These are phyloP conservation scores for Sechiopsis laciniata DNA, from an alignment of 306 rosid species.

Conservation along the genomic window DNA sequence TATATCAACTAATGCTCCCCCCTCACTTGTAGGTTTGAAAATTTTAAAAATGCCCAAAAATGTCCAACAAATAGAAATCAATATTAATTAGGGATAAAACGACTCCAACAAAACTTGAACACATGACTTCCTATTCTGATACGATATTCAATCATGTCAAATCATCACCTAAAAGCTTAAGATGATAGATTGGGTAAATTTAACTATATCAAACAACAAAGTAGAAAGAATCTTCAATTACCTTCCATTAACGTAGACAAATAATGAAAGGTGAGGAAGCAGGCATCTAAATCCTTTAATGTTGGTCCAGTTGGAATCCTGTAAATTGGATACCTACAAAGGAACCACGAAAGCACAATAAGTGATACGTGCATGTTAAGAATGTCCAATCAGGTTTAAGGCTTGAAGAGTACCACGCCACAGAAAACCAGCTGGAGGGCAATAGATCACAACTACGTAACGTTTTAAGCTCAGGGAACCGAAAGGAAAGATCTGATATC, in stretches of 20 bases:
- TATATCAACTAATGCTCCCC: no score
- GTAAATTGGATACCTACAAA: constrained; percentile 85
- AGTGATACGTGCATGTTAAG: constrained; percentile 3
- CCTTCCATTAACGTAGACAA: constrained; percentile 61
- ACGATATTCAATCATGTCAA: no score
- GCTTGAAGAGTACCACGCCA: constrained; percentile 66
- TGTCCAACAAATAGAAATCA: no score
- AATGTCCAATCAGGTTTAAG: constrained; percentile 19
- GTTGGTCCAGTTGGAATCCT: constrained; percentile 95
- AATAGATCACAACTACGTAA: constrained; percentile 76
- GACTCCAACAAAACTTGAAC: no score
- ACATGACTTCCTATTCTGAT: no score
- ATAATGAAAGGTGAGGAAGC: constrained; percentile 76
- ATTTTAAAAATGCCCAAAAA: no score
- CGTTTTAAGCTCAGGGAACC: constrained; percentile 55
- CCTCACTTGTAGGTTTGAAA: no score
- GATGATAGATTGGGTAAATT: no score
- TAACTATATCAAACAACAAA: no score
- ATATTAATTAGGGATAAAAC: no score
- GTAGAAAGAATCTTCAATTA: constrained; percentile 14
- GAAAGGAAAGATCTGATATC: constrained; percentile 66
- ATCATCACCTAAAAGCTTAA: no score
- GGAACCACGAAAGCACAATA: constrained; percentile 22
- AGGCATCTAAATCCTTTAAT: constrained; percentile 80
- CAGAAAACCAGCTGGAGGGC: constrained; percentile 80